Evolutionary conservation across 768 basidiomycete genomes (phyloP).

Genomic region (Cystobasidium tubakii): DNA sequence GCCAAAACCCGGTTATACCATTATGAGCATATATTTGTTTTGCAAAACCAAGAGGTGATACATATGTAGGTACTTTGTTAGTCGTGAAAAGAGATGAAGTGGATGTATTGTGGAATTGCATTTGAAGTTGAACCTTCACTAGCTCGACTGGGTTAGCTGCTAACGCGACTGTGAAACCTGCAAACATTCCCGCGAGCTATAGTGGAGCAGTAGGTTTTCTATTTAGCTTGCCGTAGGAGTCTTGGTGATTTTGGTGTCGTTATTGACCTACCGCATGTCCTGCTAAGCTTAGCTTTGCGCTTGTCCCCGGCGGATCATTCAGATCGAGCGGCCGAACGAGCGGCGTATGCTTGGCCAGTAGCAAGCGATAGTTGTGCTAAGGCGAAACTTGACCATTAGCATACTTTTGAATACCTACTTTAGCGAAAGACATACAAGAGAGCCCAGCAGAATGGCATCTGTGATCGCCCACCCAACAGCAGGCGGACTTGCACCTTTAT

Average conservation of each 20-base stretch:
- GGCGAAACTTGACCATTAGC: slow-evolving; percentile 41
- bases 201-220: not conserved
- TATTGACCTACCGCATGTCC: slow-evolving; percentile 54
- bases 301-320: slow-evolving; percentile 48
- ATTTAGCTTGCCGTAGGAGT: not conserved
- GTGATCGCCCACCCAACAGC: slow-evolving; percentile 68
- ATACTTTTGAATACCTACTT: not conserved
- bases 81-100: slow-evolving; percentile 23
- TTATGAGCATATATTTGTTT: slow-evolving; percentile 61
- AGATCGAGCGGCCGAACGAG: slow-evolving; percentile 45
- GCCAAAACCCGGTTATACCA: slow-evolving; percentile 66
- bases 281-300: slow-evolving; percentile 58
- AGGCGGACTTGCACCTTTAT: slow-evolving; percentile 53
- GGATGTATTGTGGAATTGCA: slow-evolving; percentile 53
- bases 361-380: slow-evolving; percentile 66
- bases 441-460: slow-evolving; percentile 59
- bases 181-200: slow-evolving; percentile 60
- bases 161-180: slow-evolving; percentile 65
- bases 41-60: slow-evolving; percentile 60
- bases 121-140: slow-evolving; percentile 69
- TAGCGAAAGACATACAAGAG: slow-evolving; percentile 50
- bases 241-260: not conserved
- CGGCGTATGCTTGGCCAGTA: slow-evolving; percentile 51
- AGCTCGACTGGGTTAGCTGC: slow-evolving; percentile 73
- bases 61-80: slow-evolving; percentile 54